Evolutionary conservation across 1,284 basidiomycete genomes (phyloP).

Genomic region (Puccinia coronata): DNA sequence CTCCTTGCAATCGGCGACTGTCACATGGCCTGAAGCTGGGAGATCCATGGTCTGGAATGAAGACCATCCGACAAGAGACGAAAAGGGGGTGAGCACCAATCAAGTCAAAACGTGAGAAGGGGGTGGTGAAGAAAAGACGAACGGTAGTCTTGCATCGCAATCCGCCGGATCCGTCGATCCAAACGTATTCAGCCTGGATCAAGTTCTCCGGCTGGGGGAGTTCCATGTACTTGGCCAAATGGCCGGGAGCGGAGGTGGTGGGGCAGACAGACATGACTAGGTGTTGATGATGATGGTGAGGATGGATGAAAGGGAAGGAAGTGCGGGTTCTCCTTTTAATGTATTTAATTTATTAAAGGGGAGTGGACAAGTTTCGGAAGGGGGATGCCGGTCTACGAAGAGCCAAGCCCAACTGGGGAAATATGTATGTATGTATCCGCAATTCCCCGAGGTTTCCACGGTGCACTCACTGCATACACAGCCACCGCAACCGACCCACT

Average conservation of each 20-base stretch:
- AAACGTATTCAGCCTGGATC: constrained; percentile 94
- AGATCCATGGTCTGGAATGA: constrained; percentile 78
- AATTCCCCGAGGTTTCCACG: too few species aligned
- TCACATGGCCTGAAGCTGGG: constrained; percentile 47
- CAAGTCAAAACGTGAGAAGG: constrained; percentile 1
- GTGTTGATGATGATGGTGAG: neutral
- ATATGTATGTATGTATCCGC: too few species aligned
- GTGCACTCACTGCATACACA: too few species aligned
- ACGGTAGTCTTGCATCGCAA: constrained; percentile 88
- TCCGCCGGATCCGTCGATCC: constrained; percentile 89
- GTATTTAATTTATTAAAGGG: too few species aligned
- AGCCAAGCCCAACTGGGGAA: too few species aligned
- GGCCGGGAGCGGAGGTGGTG: constrained; percentile 55
- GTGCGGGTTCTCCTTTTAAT: too few species aligned
- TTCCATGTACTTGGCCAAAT: constrained; percentile 80
- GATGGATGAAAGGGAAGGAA: neutral
- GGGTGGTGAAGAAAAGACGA: constrained; percentile 36
- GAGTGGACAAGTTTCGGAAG: too few species aligned
- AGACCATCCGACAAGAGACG: constrained; percentile 69
- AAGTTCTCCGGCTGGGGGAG: constrained; percentile 77
- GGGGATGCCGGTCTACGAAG: too few species aligned
- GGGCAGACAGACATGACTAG: constrained; percentile 36
- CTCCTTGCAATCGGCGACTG: constrained; percentile 71
- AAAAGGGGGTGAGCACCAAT: constrained; percentile 38
- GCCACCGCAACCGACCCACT: too few species aligned